These are phyloP conservation scores for Polygonum aviculare DNA, from an alignment of 148 eudicot species.

Conservation along the genomic window DNA sequence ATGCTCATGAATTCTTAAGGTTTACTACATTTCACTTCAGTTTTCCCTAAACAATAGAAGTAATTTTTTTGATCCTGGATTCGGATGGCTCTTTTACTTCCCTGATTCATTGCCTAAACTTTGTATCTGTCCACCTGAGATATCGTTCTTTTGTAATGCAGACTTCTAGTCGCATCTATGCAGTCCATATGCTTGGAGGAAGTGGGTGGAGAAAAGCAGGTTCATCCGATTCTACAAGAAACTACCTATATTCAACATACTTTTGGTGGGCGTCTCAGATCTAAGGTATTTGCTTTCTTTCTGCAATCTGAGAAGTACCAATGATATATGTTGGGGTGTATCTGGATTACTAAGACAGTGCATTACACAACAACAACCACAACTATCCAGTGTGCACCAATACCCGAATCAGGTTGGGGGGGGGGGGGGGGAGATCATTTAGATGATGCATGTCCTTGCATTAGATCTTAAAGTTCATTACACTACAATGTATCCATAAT, in stretches of 20 bases:
- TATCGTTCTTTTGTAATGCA: conserved; percentile 17
- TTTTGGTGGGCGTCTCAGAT: conserved; percentile 82
- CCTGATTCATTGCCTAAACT: background rate
- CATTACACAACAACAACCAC: background rate
- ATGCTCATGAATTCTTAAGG: conserved; percentile 98
- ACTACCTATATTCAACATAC: conserved; percentile 84
- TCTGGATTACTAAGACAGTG: background rate
- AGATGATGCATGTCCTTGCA: too few relatives aligned
- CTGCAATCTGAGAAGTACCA: background rate
- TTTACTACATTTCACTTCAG: conserved; percentile 18
- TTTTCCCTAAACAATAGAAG: background rate
- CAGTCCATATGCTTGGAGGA: conserved; percentile 85
- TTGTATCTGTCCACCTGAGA: background rate
- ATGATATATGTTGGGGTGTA: background rate
- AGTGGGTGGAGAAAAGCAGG: conserved; percentile 72
- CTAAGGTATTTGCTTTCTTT: conserved; percentile 44
- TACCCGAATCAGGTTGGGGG: too few relatives aligned
- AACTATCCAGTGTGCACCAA: too few relatives aligned
- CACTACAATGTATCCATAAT: too few relatives aligned
- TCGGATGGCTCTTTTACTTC: background rate
- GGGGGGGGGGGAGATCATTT: too few relatives aligned
- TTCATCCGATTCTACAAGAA: conserved; percentile 76
- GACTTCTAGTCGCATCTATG: conserved; percentile 93
- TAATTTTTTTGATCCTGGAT: background rate
- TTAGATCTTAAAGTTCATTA: too few relatives aligned